Conservation (phyloP, 192 early-diverging fungal genomes). For the Coemansia pectinata region DNA sequence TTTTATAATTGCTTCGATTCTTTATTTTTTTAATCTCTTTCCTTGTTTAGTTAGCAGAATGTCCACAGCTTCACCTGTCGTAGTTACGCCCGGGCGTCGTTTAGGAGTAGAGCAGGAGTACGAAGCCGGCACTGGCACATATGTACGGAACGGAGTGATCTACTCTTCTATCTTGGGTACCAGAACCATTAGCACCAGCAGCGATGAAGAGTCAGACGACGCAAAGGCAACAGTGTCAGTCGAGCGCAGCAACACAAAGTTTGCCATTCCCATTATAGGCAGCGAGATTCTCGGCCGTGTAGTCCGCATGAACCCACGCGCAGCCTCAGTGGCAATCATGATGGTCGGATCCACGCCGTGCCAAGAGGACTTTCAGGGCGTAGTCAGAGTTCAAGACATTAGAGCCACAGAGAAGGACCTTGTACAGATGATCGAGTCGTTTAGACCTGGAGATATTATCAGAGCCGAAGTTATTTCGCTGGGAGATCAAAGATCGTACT, state of each 20-base stretch:
- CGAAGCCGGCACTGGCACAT: slow-evolving; percentile 69
- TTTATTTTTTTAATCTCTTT: background rate
- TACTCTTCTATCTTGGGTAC: slow-evolving; percentile 62
- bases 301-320: slow-evolving; percentile 83
- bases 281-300: slow-evolving; percentile 82
- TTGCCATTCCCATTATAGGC: slow-evolving; percentile 74
- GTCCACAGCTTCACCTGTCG: slow-evolving; percentile 9
- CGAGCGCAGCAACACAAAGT: slow-evolving; percentile 63
- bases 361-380: slow-evolving; percentile 86
- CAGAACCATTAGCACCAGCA: slow-evolving; percentile 13
- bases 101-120: slow-evolving; percentile 71
- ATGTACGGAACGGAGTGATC: slow-evolving; percentile 66
- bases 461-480: slow-evolving; percentile 84
- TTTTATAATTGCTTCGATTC: background rate
- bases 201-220: background rate
- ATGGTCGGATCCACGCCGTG: slow-evolving; percentile 79
- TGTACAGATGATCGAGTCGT: slow-evolving; percentile 87
- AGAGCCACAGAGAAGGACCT: slow-evolving; percentile 93
- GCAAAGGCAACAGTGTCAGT: slow-evolving; percentile 56
- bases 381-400: slow-evolving; percentile 91
- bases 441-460: slow-evolving; percentile 93
- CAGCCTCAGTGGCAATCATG: slow-evolving; percentile 89
- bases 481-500: slow-evolving; percentile 90
- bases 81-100: slow-evolving; percentile 77
- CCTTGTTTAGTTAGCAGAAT: background rate